Base-by-base conservation (phyloP, 2,329 filamentous ascomycete species). In the Drechslerella coelobrocha region DNA sequence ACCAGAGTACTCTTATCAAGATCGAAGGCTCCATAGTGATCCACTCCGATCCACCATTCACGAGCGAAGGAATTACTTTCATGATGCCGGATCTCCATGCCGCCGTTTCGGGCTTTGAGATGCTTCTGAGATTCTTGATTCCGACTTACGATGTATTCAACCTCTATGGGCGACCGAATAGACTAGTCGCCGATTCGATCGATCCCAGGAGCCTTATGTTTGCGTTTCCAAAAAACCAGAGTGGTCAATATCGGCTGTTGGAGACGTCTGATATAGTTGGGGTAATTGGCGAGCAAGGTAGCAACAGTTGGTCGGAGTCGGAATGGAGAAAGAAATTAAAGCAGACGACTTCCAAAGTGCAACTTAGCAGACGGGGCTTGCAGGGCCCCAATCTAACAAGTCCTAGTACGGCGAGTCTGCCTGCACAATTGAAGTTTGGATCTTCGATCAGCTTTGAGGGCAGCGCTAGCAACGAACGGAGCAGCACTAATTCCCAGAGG, bases 121-220 rank as follows among this genome's bases (percentile, higher is more conserved):
- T 95, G 83, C 89, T 99, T 83, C 83, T 99, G 31, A 86, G 91
- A 48, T 97, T 90, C 81, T 82, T 99, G 10, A 95, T 99, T 78
- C 94, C 94, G 0, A 90, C 92, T 0, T 99, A 91, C 82, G 94
- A 99, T 78, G 91, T 91, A 0, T 99, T 97, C 78, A 87, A 84
- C 39, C 82, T 99, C 0, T 99, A 99, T 76, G 94, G 94, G 26
- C 89, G 94, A 21, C 94, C 94, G 0, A 89, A 86, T 26, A 88
- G 91, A 72, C 83, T 99, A 47, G 88, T 96, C 31, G 91, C 94
- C 1, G 96, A 96, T 77, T 88, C 90, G 0, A 84, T 92, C 47
- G 92, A 97, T 79, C 83, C 90, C 2, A 86, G 91, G 48, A 96
- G 94, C 62, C 83, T 99, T 73, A 99, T 99, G 94, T 99, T 97